Conservation (phyloP, 805 yeast genomes). For the Candida insectorum region DNA sequence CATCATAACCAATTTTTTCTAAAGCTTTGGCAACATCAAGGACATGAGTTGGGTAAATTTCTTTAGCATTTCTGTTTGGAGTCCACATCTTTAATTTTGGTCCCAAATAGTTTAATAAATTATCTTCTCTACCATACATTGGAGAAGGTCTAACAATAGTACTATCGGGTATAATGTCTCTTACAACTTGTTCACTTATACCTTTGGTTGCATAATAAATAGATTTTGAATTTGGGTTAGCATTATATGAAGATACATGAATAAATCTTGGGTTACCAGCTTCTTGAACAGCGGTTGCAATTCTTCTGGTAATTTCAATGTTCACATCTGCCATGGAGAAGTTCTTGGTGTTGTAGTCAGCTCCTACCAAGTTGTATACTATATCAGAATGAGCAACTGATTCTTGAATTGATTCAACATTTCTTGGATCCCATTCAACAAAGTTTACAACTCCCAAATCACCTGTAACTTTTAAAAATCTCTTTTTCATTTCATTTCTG, state of each 20-base stretch:
- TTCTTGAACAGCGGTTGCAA: constrained; percentile 68
- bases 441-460: constrained; percentile 85
- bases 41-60: constrained; percentile 69
- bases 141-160: constrained; percentile 86
- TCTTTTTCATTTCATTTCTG: constrained; percentile 73
- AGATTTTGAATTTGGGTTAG: constrained; percentile 63
- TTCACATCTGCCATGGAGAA: constrained; percentile 81
- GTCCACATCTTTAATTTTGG: constrained; percentile 59
- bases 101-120: constrained; percentile 59
- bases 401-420: constrained; percentile 70
- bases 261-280: constrained; percentile 70
- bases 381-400: constrained; percentile 78
- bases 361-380: constrained; percentile 76
- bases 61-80: constrained; percentile 61
- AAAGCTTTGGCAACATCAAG: constrained; percentile 75
- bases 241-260: constrained; percentile 79
- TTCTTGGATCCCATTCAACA: constrained; percentile 79
- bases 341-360: constrained; percentile 72
- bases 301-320: constrained; percentile 73
- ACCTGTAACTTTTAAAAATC: constrained; percentile 79
- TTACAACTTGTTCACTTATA: constrained; percentile 68
- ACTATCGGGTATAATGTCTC: constrained; percentile 64
- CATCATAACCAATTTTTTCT: constrained; percentile 77
- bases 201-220: constrained; percentile 79
- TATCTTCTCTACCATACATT: constrained; percentile 72